phyloP scores from a whole-genome alignment of 495 filamentous ascomycete genomes.

The Podospora fimiseda region DNA sequence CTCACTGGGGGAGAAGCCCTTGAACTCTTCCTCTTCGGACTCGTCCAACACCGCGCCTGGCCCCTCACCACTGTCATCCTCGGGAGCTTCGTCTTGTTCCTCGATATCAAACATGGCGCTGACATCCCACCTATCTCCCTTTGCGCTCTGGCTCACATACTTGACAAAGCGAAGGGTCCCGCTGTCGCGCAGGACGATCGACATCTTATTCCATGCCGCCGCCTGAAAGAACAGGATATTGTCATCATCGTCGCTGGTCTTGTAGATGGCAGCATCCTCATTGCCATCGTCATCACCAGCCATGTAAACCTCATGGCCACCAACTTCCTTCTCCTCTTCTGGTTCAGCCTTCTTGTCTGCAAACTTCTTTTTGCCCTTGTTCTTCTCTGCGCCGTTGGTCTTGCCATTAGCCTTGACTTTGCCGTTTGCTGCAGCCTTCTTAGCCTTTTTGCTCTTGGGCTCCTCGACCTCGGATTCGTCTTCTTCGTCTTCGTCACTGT shows the following conservation, averaged over 20 bases:
- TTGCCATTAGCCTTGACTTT: slow-evolving; percentile 45
- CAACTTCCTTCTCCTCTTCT: slow-evolving; percentile 50
- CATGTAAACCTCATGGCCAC: slow-evolving; percentile 91
- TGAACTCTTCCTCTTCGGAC: slow-evolving; percentile 39
- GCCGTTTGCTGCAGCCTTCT: slow-evolving; percentile 36
- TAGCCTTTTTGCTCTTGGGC: slow-evolving; percentile 24
- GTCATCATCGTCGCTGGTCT: slow-evolving; percentile 73
- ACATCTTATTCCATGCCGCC: slow-evolving; percentile 83
- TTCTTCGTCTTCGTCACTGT: slow-evolving; percentile 42
- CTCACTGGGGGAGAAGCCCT: slow-evolving; percentile 38
- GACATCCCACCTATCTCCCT: slow-evolving; percentile 91
- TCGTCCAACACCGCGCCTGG: slow-evolving; percentile 28
- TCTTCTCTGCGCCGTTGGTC: slow-evolving; percentile 29
- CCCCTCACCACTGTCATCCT: slow-evolving; percentile 21
- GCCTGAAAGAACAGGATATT: slow-evolving; percentile 86
- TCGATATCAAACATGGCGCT: slow-evolving; percentile 59
- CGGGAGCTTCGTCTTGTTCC: slow-evolving; percentile 35
- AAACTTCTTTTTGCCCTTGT: slow-evolving; percentile 21
- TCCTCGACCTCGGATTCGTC: slow-evolving; percentile 19
- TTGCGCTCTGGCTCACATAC: slow-evolving; percentile 76
- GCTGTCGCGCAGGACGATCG: slow-evolving; percentile 79
- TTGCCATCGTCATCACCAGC: slow-evolving; percentile 71
- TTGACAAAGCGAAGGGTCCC: slow-evolving; percentile 91
- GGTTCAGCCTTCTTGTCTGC: slow-evolving; percentile 15
- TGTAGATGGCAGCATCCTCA: slow-evolving; percentile 82